A percentile compares a stretch with the other conserved stretches of the same genome.
Evolutionary conservation across 2,329 filamentous ascomycete genomes (phyloP).

Genomic region (Trichoderma sp.): DNA sequence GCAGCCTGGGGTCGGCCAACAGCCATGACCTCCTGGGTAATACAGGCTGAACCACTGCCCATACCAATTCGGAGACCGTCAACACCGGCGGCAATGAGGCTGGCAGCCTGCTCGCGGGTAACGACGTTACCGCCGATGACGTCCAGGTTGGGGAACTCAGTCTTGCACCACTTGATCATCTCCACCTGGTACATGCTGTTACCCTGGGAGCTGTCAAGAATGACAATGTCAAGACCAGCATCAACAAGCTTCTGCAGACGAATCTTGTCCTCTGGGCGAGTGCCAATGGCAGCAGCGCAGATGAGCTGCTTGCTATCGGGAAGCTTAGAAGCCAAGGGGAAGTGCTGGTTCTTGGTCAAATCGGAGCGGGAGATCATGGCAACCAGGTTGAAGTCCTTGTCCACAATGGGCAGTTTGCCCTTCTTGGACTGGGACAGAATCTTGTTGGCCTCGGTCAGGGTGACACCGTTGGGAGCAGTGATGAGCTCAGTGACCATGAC

Average conservation of each 20-base stretch:
- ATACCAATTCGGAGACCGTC: conserved; percentile 98
- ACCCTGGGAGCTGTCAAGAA: conserved; percentile 94
- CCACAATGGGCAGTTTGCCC: conserved; percentile 93
- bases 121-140: conserved; percentile 99
- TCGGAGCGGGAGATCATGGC: conserved; percentile 93
- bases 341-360: conserved; percentile 97
- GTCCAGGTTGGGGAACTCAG: conserved; percentile 78
- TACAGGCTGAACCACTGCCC: conserved; percentile 97
- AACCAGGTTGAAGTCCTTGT: conserved; percentile 77
- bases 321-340: conserved; percentile 92
- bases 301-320: conserved; percentile 97
- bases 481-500: conserved; percentile 97
- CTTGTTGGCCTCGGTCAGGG: conserved; percentile 82
- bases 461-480: conserved; percentile 80
- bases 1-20: conserved; percentile 95
- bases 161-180: conserved; percentile 96
- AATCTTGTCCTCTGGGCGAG: conserved; percentile 85
- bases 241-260: conserved; percentile 86
- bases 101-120: conserved; percentile 91
- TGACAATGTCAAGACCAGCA: conserved; percentile 89
- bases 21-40: conserved; percentile 99
- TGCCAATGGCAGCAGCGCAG: conserved; percentile 91
- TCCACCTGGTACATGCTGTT: conserved; percentile 99
- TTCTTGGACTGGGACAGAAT: conserved; percentile 96
- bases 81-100: conserved; percentile 86